A percentile compares a stretch with the other conserved stretches of the same genome.
phyloP scores from a whole-genome alignment of 176 grass and related monocot genomes.

The Juncus effusus region DNA sequence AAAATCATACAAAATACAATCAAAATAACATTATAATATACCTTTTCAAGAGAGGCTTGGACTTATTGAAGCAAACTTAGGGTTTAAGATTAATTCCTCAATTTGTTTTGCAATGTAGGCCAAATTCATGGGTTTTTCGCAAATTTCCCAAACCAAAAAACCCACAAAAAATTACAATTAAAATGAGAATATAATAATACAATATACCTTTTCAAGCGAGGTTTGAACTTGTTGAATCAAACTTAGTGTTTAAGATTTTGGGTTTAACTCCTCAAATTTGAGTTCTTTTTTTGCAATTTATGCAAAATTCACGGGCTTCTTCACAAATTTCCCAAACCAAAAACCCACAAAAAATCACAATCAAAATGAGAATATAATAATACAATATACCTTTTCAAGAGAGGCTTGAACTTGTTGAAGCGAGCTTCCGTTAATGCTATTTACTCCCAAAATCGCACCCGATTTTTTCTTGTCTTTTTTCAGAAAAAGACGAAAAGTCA shows the following conservation, averaged over 20 bases:
- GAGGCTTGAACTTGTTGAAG: constrained; percentile 89
- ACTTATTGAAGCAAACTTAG: constrained; percentile 74
- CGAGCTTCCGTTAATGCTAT: constrained; percentile 62
- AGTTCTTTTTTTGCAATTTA: neutral
- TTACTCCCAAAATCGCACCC: constrained; percentile 36
- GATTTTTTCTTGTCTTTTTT: constrained; percentile 90
- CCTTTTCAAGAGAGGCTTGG: constrained; percentile 87
- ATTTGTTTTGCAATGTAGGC: neutral
- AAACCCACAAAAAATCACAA: neutral
- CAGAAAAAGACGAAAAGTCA: constrained; percentile 81
- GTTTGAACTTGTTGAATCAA: constrained; percentile 86
- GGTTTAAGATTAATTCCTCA: no score
- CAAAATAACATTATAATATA: constrained; percentile 15
- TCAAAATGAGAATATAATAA: neutral
- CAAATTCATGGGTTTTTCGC: neutral
- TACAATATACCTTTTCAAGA: constrained; percentile 60
- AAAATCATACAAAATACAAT: neutral
- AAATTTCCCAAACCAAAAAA: neutral
- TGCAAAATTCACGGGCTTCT: neutral
- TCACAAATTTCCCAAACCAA: neutral
- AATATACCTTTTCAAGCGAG: constrained; percentile 74
- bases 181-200: neutral
- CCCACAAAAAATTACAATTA: neutral
- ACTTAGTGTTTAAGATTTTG: neutral
- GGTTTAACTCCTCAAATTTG: no score